Evolutionary conservation across 495 filamentous ascomycete species (phyloP).

Genomic region (Symbiotaphrina buchneri): DNA sequence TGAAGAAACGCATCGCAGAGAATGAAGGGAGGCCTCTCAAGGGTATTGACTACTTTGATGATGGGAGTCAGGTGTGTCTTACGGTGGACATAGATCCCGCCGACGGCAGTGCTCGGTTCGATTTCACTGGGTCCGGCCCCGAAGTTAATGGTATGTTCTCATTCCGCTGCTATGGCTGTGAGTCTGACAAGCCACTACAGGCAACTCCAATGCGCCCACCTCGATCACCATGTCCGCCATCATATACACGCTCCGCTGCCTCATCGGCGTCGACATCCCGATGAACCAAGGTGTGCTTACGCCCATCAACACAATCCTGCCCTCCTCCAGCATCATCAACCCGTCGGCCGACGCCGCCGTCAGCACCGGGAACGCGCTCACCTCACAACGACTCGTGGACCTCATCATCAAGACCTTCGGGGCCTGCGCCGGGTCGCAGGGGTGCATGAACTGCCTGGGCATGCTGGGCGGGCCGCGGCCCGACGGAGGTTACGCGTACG

Average conservation of each 20-base stretch:
- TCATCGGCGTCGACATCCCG: too few relatives aligned
- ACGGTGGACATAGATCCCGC: background rate
- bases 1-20: background rate
- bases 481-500: conserved; percentile 2
- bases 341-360: conserved; percentile 84
- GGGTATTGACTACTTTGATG: background rate
- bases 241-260: too few relatives aligned
- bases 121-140: background rate
- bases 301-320: conserved; percentile 66
- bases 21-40: background rate
- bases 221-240: too few relatives aligned
- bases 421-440: conserved; percentile 93
- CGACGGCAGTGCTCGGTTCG: background rate
- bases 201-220: too few relatives aligned
- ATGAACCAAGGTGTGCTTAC: too few relatives aligned
- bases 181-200: too few relatives aligned
- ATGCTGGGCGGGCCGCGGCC: conserved; percentile 7
- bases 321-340: conserved; percentile 54
- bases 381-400: conserved; percentile 75
- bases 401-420: too few relatives aligned
- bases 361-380: conserved; percentile 85
- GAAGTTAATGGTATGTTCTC: background rate
- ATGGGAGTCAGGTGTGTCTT: background rate
- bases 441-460: conserved; percentile 87
- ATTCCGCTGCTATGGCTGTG: too few relatives aligned